A percentile compares a stretch with the other conserved stretches of the same genome.
These are phyloP conservation scores for Aspergillus hiratsukae DNA, from an alignment of 2,329 filamentous ascomycete genomes.

Conservation along the genomic window DNA sequence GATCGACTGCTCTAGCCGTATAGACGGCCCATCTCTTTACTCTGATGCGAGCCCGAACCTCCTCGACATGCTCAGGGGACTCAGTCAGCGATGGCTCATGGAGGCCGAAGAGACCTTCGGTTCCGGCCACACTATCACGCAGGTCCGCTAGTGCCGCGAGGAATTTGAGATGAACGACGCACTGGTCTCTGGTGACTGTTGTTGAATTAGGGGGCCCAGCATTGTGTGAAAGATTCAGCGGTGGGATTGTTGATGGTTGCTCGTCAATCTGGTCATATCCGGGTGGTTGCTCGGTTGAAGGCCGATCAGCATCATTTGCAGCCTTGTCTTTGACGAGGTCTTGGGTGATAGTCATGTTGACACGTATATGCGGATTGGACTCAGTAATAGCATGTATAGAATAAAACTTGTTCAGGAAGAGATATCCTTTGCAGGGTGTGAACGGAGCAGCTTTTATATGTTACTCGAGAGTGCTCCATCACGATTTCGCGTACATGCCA, in stretches of 20 bases:
- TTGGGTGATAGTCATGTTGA: slow-evolving; percentile 2
- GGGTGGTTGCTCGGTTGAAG: slow-evolving; percentile 16
- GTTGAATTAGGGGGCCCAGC: slow-evolving; percentile 9
- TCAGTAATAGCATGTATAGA: neutral
- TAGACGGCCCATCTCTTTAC: slow-evolving; percentile 73
- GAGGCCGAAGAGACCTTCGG: slow-evolving; percentile 64
- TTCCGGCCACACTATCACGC: slow-evolving; percentile 62
- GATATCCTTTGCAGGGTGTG: neutral
- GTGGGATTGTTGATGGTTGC: slow-evolving; percentile 18
- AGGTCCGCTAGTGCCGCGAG: slow-evolving; percentile 64
- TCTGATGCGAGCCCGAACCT: slow-evolving; percentile 51
- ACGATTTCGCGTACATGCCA: no score
- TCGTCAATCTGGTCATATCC: slow-evolving; percentile 21
- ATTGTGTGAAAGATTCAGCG: slow-evolving; percentile 18
- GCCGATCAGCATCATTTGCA: neutral
- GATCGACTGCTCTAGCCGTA: slow-evolving; percentile 62
- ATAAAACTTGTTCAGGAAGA: neutral
- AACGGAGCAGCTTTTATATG: no score
- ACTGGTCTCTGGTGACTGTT: slow-evolving; percentile 48
- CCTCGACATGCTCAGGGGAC: slow-evolving; percentile 33
- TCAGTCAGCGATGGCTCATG: slow-evolving; percentile 44
- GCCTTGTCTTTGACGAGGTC: slow-evolving; percentile 8
- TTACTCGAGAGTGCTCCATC: no score
- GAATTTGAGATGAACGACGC: slow-evolving; percentile 69
- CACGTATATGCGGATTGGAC: neutral